Percentiles rank a stretch among this genome's conserved stretches.
Conservation (phyloP, 495 filamentous ascomycete genomes). For the Xanthoparmelia taractica region DNA sequence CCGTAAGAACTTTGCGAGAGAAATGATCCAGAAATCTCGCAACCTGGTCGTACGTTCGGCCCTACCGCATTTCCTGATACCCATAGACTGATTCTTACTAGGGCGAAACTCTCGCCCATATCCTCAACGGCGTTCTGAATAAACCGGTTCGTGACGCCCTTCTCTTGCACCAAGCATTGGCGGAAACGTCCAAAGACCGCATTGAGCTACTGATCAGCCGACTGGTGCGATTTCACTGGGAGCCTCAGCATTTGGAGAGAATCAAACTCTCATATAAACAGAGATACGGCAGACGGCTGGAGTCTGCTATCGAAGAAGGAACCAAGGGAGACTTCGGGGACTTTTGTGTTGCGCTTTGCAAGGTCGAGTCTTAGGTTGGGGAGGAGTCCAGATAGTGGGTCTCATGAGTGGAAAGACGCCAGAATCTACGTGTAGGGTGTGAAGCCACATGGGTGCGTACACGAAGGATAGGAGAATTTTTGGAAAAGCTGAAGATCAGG, state of each 20-base stretch:
- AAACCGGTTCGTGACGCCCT: conserved; percentile 88
- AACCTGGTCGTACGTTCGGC: conserved; percentile 74
- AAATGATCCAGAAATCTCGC: conserved; percentile 77
- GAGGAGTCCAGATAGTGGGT: too few relatives aligned
- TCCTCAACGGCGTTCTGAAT: conserved; percentile 95
- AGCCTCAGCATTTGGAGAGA: conserved; percentile 61
- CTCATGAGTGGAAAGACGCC: neutral
- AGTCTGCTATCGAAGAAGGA: conserved; percentile 50
- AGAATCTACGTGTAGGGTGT: neutral
- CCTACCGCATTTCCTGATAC: conserved; percentile 12
- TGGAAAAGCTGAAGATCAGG: neutral
- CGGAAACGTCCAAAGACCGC: conserved; percentile 56
- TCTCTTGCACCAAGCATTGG: conserved; percentile 86
- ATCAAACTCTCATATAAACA: conserved; percentile 65
- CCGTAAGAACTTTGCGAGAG: conserved; percentile 71
- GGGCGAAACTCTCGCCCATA: conserved; percentile 92
- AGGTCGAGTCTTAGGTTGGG: conserved; percentile 10
- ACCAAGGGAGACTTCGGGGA: conserved; percentile 49
- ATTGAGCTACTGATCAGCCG: conserved; percentile 77
- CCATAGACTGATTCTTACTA: conserved; percentile 32
- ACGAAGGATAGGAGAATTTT: neutral
- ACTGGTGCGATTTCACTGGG: conserved; percentile 79
- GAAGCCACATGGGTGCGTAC: neutral
- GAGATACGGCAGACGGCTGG: conserved; percentile 62
- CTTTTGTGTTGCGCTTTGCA: conserved; percentile 47